Evolutionary conservation across 169 alveolate genomes (phyloP).

Genomic region (Eimeria maxima): DNA sequence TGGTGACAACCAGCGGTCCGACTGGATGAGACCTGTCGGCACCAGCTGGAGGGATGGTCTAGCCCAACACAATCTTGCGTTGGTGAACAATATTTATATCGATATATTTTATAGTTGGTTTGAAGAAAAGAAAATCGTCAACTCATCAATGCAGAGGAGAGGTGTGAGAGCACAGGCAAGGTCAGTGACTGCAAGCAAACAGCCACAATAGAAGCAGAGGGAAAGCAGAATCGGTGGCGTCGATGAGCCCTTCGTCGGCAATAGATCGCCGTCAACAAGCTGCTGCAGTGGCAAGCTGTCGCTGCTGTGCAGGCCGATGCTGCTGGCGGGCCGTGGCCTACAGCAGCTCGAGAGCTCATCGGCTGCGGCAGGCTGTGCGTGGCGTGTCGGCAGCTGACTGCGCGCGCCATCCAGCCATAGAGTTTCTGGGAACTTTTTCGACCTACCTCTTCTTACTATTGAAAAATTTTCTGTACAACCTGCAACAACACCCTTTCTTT

Average conservation of each 20-base stretch:
- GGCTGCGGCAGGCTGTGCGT: slow-evolving; percentile 68
- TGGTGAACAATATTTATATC: slow-evolving; percentile 64
- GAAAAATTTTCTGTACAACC: not conserved
- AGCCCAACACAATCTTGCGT: slow-evolving; percentile 71
- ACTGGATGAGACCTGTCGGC: slow-evolving; percentile 67
- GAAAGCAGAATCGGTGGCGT: slow-evolving; percentile 59
- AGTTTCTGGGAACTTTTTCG: slow-evolving; percentile 28
- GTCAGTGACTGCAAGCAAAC: slow-evolving; percentile 55
- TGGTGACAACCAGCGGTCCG: slow-evolving; percentile 57
- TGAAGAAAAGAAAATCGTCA: not conserved
- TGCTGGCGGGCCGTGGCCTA: slow-evolving; percentile 47
- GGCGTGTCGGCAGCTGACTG: slow-evolving; percentile 79
- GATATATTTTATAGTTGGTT: slow-evolving; percentile 5
- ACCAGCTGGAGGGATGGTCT: slow-evolving; percentile 68
- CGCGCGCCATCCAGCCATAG: slow-evolving; percentile 44
- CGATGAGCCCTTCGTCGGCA: slow-evolving; percentile 59
- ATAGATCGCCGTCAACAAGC: slow-evolving; percentile 52
- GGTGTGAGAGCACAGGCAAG: slow-evolving; percentile 49
- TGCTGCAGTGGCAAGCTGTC: slow-evolving; percentile 41
- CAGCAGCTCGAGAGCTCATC: slow-evolving; percentile 68
- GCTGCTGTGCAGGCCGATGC: slow-evolving; percentile 72
- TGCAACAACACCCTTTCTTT: slow-evolving; percentile 32
- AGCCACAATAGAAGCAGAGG: slow-evolving; percentile 34
- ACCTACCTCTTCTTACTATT: slow-evolving; percentile 41
- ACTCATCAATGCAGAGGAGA: not conserved